Conservation (phyloP, 176 grass and related monocot genomes). For the Tillandsia fasciculata region DNA sequence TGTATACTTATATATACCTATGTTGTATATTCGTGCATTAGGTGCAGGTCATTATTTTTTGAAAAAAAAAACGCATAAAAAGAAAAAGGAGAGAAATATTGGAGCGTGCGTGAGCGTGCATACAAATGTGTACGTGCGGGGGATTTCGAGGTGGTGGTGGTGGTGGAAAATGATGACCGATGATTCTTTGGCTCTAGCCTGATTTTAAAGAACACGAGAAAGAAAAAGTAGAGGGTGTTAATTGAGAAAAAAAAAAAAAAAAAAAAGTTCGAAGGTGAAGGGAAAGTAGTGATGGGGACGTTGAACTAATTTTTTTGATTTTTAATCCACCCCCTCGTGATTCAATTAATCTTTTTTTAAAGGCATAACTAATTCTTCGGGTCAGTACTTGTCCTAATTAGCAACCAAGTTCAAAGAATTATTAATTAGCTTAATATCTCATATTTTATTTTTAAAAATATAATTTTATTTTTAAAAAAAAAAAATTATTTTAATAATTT, state of each 20-base stretch:
- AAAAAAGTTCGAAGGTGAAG: background rate
- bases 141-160: too few relatives aligned
- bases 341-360: background rate
- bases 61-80: too few relatives aligned
- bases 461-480: too few relatives aligned
- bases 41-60: too few relatives aligned
- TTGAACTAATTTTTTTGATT: slow-evolving; percentile 1
- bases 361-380: background rate
- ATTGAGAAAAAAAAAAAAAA: background rate
- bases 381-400: background rate
- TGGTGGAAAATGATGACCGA: background rate
- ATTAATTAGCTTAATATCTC: background rate
- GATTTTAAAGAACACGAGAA: background rate
- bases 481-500: too few relatives aligned
- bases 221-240: background rate
- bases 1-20: too few relatives aligned
- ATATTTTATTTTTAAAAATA: too few relatives aligned
- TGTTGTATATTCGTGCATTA: too few relatives aligned
- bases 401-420: background rate
- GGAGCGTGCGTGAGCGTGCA: too few relatives aligned
- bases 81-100: too few relatives aligned
- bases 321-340: background rate
- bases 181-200: background rate
- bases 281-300: background rate
- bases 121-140: too few relatives aligned